phyloP scores from a whole-genome alignment of 2,329 filamentous ascomycete species.

The Tolypocladium cylindrosporum region DNA sequence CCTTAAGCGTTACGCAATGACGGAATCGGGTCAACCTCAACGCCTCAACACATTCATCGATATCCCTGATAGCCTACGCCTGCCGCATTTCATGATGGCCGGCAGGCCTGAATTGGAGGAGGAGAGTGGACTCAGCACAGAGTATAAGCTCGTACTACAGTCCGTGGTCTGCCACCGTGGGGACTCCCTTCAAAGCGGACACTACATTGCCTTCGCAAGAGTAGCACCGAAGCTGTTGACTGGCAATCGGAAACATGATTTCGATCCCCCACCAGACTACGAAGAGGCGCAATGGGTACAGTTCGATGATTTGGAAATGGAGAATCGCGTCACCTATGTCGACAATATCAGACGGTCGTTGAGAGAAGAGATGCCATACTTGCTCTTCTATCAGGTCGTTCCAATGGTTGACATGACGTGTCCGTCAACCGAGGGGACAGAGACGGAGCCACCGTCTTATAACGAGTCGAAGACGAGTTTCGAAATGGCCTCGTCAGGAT shows the following conservation, averaged over 20 bases:
- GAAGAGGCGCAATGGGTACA: constrained; percentile 74
- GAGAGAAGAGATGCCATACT: constrained; percentile 81
- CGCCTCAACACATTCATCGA: constrained; percentile 79
- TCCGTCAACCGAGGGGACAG: constrained; percentile 35
- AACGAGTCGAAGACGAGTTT: constrained; percentile 37
- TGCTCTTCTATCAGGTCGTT: constrained; percentile 90
- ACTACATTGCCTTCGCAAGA: constrained; percentile 81
- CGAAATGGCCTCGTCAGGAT: constrained; percentile 15
- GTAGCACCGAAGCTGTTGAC: constrained; percentile 56
- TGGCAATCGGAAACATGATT: constrained; percentile 46
- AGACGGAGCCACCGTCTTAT: constrained; percentile 49
- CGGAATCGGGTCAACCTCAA: constrained; percentile 54
- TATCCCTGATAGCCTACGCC: constrained; percentile 69
- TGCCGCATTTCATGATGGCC: constrained; percentile 79
- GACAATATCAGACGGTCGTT: constrained; percentile 69
- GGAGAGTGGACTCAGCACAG: constrained; percentile 62
- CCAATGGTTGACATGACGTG: constrained; percentile 64
- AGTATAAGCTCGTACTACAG: constrained; percentile 87
- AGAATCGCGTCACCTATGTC: constrained; percentile 62
- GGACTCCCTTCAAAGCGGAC: constrained; percentile 73
- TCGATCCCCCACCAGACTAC: constrained; percentile 53
- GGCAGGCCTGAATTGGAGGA: constrained; percentile 59
- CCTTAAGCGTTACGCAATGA: constrained; percentile 75
- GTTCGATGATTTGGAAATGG: constrained; percentile 73
- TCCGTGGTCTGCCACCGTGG: constrained; percentile 90